Conservation (phyloP, 2,329 filamentous ascomycete species). For the Oidium heveae region DNA sequence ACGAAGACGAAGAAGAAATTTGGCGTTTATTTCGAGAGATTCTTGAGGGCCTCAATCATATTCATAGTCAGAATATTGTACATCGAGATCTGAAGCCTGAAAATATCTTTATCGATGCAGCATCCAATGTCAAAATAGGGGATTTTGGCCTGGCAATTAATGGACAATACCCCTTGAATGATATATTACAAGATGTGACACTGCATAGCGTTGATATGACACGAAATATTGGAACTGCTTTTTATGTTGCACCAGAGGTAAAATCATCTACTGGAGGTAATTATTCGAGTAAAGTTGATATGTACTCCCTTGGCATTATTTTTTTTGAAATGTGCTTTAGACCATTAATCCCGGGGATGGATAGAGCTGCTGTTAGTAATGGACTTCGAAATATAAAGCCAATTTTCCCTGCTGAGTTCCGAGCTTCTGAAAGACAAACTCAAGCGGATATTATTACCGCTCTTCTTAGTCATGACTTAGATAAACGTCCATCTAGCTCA, state of each 20-base stretch:
- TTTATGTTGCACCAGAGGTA: constrained; percentile 85
- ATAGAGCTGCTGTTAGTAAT: constrained; percentile 37
- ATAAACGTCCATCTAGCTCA: constrained; percentile 54
- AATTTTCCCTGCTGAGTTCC: constrained; percentile 47
- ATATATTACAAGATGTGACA: constrained; percentile 18
- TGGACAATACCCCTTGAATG: constrained; percentile 41
- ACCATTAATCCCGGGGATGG: constrained; percentile 31
- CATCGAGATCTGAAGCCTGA: constrained; percentile 93
- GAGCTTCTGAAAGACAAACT: constrained; percentile 35
- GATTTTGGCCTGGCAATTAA: constrained; percentile 90
- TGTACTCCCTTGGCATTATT: constrained; percentile 93
- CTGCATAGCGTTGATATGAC: constrained; percentile 33
- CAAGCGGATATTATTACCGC: constrained; percentile 59
- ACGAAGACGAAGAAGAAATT: constrained; percentile 48
- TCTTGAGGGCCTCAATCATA: constrained; percentile 68
- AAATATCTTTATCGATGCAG: constrained; percentile 85
- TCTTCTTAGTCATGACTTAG: constrained; percentile 59
- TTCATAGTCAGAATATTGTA: constrained; percentile 76
- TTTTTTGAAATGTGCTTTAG: constrained; percentile 92
- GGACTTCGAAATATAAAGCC: constrained; percentile 42
- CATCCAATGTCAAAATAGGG: constrained; percentile 81
- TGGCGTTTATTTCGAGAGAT: constrained; percentile 87
- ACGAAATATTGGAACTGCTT: constrained; percentile 47
- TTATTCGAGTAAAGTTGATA: constrained; percentile 89
- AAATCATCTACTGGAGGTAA: constrained; percentile 46